These are phyloP conservation scores for Acacia crassicarpa DNA, from an alignment of 306 rosid species.

Conservation along the genomic window DNA sequence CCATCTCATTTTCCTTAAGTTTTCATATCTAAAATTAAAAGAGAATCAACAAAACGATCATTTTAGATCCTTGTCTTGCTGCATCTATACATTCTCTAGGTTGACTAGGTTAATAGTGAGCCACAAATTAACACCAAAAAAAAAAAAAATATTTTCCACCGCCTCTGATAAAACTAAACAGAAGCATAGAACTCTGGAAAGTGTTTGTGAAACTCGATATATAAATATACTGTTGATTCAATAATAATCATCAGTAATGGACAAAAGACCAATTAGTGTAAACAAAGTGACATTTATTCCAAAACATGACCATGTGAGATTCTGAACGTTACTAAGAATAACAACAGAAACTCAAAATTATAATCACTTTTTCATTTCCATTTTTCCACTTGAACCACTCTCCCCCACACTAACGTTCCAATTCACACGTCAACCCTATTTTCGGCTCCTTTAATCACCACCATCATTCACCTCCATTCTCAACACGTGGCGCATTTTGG, in stretches of 20 bases:
- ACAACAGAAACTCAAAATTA: conserved; percentile 14
- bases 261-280: not conserved
- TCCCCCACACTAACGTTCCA: not conserved
- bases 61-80: not conserved
- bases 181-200: not conserved
- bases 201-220: not conserved
- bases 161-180: not conserved
- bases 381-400: not conserved
- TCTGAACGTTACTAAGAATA: not conserved
- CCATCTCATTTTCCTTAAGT: too few species aligned
- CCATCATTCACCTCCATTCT: not conserved
- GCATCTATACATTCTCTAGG: too few species aligned
- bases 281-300: not conserved
- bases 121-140: not conserved
- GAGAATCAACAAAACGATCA: not conserved
- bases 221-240: not conserved
- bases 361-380: not conserved
- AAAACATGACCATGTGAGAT: conserved; percentile 5
- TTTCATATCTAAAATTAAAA: too few species aligned
- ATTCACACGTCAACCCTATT: not conserved
- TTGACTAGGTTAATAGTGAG: too few species aligned
- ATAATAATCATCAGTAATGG: not conserved
- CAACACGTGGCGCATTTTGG: conserved; percentile 17
- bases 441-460: too few species aligned
- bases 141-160: not conserved